Conservation (phyloP, 148 eudicot genomes). For the Cornus controversa region DNA sequence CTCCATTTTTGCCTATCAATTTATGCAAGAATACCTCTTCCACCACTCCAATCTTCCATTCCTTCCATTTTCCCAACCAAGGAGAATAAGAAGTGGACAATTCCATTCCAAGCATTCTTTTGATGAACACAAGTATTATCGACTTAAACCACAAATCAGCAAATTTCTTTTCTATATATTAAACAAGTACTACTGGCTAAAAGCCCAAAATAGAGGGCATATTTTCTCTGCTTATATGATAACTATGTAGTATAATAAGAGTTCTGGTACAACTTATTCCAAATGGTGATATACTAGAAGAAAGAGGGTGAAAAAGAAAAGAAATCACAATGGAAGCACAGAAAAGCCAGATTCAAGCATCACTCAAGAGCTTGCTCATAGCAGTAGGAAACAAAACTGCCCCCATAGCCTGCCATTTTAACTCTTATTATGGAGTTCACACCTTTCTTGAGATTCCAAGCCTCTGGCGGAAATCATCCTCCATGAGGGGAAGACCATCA, state of each 20-base stretch:
- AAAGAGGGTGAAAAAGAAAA: too few species aligned
- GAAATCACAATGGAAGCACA: too few species aligned
- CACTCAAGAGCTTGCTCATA: neutral
- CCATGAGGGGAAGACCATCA: conserved; percentile 94
- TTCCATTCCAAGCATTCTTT: too few species aligned
- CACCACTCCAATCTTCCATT: too few species aligned
- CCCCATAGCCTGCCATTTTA: neutral
- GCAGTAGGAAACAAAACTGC: too few species aligned
- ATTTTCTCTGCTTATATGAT: neutral
- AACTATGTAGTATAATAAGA: neutral
- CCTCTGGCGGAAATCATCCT: conserved; percentile 79
- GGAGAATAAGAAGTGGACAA: too few species aligned
- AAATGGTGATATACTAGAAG: neutral
- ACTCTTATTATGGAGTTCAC: too few species aligned
- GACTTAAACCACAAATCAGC: neutral
- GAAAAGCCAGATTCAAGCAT: neutral
- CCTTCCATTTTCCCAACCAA: too few species aligned
- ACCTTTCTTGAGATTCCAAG: conserved; percentile 47
- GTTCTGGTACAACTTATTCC: conserved; percentile 9
- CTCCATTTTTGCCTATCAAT: too few species aligned
- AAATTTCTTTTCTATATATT: neutral
- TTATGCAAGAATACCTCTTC: too few species aligned
- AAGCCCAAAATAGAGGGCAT: neutral
- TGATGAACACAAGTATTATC: too few species aligned
- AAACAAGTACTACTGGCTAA: neutral